phyloP scores from a whole-genome alignment of 2,329 filamentous ascomycete genomes.

The Dendrostoma leiphaemia region DNA sequence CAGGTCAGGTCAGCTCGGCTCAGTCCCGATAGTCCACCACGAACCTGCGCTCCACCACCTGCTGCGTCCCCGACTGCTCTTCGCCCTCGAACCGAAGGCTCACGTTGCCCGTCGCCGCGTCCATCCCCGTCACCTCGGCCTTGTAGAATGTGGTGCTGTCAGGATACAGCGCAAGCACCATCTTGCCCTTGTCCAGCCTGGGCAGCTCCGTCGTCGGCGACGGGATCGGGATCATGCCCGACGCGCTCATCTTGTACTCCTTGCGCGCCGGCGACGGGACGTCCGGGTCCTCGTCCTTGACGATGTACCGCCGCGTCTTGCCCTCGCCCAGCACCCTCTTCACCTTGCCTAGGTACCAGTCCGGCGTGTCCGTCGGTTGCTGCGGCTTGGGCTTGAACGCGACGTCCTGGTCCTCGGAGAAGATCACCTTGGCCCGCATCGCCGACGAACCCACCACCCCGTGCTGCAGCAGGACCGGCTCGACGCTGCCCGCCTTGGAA shows the following conservation, averaged over 20 bases:
- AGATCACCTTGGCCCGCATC: conserved; percentile 52
- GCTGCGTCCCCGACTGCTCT: conserved; percentile 69
- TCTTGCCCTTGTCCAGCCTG: conserved; percentile 65
- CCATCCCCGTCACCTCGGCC: conserved; percentile 74
- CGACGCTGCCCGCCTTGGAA: conserved; percentile 54
- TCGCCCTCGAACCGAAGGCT: conserved; percentile 77
- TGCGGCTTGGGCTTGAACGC: conserved; percentile 61
- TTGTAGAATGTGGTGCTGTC: conserved; percentile 85
- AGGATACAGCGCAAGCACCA: conserved; percentile 76
- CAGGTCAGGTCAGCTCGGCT: too few relatives aligned
- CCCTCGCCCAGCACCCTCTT: conserved; percentile 73
- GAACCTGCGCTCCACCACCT: conserved; percentile 72
- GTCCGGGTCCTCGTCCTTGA: conserved; percentile 77
- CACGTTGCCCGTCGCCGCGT: conserved; percentile 50
- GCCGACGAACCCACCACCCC: conserved; percentile 34
- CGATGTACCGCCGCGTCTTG: conserved; percentile 75
- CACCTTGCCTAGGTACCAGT: conserved; percentile 77
- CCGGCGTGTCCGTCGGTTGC: conserved; percentile 46
- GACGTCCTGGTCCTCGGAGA: conserved; percentile 62
- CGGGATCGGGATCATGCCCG: conserved; percentile 75
- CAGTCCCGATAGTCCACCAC: conserved; percentile 66
- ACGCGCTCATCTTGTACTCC: conserved; percentile 69
- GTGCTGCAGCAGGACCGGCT: conserved; percentile 52
- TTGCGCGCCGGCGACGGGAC: conserved; percentile 59
- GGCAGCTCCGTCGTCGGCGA: conserved; percentile 50